Base-by-base conservation (phyloP, 192 early-diverging fungal genomes). In the Cladochytrium replicatum region DNA sequence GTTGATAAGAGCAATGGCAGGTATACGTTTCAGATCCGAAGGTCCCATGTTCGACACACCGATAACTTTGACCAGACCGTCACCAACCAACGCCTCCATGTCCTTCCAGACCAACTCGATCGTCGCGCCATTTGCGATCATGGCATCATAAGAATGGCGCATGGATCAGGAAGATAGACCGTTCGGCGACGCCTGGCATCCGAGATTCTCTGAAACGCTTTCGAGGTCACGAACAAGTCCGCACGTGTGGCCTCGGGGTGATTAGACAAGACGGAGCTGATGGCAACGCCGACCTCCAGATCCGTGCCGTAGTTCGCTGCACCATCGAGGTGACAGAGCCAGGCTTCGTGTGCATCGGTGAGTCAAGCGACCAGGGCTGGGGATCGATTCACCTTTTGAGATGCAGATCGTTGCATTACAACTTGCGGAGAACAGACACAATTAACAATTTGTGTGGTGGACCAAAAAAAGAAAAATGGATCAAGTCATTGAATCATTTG, bases 31-130 rank as follows among this genome's bases (percentile, higher is more conserved):
- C n/a, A n/a, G n/a, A n/a, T n/a, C n/a, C n/a, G n/a, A n/a, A n/a
- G n/a, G n/a, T n/a, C 63, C 25, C 29, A 72, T 78, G 66, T 93
- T 93, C 32, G 81, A 82, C 24, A 90, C 88, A 57, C 89, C 89
- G 39, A 93, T 84, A 27, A 77, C 63, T 41, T 78, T 78, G 38
- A 71, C 74, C 59, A 84, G 85, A 51, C 80, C 78, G 15, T 71
- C 58, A 6, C 66, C 76, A 7, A 86, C 58, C 28, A 87, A 61
- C 19, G 62, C 62, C 63, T 89, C 87, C 81, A 93, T 77, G 2
- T 72, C 78, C 24, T 49, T 57, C 80, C 84, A 92, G 4, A 84
- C 86, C 48, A 78, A 64, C 48, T 74, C 67, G 34, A 88, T 69
- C 32, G 79, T 60, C 45, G 61, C 58, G 24, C 47, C 51, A 1